Base-by-base conservation (phyloP, 345 rosid species). In the Eutrema heterophyllum region DNA sequence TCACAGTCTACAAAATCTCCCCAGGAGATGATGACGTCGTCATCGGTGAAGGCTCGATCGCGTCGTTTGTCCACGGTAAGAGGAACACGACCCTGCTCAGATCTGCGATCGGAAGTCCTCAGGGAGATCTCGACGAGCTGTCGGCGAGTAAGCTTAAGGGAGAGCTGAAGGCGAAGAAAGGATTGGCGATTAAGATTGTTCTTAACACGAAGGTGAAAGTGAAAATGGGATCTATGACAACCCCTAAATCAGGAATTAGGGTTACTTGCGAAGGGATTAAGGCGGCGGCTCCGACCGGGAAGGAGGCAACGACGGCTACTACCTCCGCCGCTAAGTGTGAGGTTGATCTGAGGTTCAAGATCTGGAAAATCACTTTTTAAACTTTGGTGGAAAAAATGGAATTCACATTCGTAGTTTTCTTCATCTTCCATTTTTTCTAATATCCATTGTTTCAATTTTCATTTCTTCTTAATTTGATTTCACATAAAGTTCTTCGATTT, bases 341-440 rank as follows among this genome's bases (percentile, higher is more conserved):
- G 86, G 96, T 86, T 70, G 96, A 93, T 65, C 69, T 84, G 57
- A 85, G 87, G 72, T 52, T 91, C 79, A 93, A 88, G 91, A 85
- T 93, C 82, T 93, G 97, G 98, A 91, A 88, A 82, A 83, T 89
- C 86, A 85, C 87, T 54, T 81, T 93, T 48, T 85, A 81, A 70
- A 50, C 32, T 11, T 10, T 78, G 7, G 43, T 24, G 7, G 6
- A 5, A 26, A 26, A 41, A 29, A 21, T 36, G 57, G 29, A 41
- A 40, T 5, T 41, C 33, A 52, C 52, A 70, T 63, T 55, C 35
- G 48, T 56, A 45, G 24, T 44, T 66, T 40, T 45, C 52, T 54
- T 52, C 46, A 2, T 29, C 51, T 63, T 64, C 43, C 1, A 43
- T 35, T 33, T 40, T 39, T 58, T 39, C 5, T 26, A 5, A 4